Conservation (phyloP, 2,329 filamentous ascomycete genomes). For the Sclerotinia spermophila region DNA sequence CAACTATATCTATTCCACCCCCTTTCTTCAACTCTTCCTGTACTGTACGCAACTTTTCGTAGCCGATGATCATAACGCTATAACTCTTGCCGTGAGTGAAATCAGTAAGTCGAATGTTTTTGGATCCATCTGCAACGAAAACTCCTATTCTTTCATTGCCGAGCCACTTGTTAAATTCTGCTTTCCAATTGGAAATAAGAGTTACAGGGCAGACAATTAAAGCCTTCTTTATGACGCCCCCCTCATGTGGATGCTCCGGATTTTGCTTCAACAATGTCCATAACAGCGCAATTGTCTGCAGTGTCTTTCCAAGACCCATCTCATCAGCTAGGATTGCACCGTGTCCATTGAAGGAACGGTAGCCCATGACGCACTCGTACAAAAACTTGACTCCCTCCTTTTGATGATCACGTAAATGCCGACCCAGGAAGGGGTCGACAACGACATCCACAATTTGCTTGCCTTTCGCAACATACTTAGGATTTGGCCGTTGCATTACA, state of each 20-base stretch:
- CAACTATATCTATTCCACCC: conserved; percentile 72
- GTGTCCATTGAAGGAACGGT: conserved; percentile 61
- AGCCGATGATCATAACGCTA: conserved; percentile 70
- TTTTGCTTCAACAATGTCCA: conserved; percentile 73
- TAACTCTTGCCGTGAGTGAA: conserved; percentile 67
- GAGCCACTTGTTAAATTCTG: conserved; percentile 71
- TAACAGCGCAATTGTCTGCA: conserved; percentile 67
- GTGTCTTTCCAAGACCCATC: conserved; percentile 71
- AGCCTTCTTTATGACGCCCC: conserved; percentile 64
- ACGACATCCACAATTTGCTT: conserved; percentile 70
- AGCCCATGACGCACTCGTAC: conserved; percentile 74
- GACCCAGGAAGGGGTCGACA: conserved; percentile 62
- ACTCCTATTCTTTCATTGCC: conserved; percentile 67
- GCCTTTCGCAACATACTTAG: conserved; percentile 51
- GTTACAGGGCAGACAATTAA: conserved; percentile 71
- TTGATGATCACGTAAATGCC: conserved; percentile 64
- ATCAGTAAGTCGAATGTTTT: conserved; percentile 56
- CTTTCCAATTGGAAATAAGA: conserved; percentile 68
- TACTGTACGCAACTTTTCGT: conserved; percentile 64
- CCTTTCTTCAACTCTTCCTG: conserved; percentile 63
- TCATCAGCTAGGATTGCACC: conserved; percentile 71
- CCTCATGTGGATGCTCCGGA: conserved; percentile 52
- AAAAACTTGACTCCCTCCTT: conserved; percentile 66
- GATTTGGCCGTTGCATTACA: conserved; percentile 57
- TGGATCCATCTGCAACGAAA: conserved; percentile 58